phyloP scores from a whole-genome alignment of 768 basidiomycete genomes.

The Leucosporidium creatinivorum region DNA sequence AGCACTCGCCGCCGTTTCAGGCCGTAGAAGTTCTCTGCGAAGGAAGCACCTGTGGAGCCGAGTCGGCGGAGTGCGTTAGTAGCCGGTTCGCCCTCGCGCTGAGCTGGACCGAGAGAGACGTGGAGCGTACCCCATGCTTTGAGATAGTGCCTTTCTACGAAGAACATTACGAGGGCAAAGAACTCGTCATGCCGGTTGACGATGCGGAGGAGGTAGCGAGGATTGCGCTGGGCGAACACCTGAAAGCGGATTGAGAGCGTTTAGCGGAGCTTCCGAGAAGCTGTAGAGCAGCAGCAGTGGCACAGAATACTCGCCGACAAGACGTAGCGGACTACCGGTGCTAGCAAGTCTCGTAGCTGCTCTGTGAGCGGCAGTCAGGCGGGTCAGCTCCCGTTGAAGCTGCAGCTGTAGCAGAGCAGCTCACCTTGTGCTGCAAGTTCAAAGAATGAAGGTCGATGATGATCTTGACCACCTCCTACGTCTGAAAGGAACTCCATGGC shows the following conservation, averaged over 20 bases:
- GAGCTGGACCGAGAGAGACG: neutral
- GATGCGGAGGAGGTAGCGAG: conserved; percentile 79
- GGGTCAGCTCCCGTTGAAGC: too few relatives aligned
- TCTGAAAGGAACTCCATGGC: conserved; percentile 7
- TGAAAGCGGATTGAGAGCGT: conserved; percentile 42
- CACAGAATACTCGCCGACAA: conserved; percentile 13
- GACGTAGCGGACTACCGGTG: conserved; percentile 33
- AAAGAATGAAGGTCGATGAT: conserved; percentile 9
- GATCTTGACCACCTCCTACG: conserved; percentile 5
- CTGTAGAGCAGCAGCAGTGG: neutral
- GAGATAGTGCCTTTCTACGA: conserved; percentile 86
- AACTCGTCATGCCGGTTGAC: conserved; percentile 96
- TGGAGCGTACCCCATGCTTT: conserved; percentile 64
- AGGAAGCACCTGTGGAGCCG: conserved; percentile 64
- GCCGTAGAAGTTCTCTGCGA: conserved; percentile 93
- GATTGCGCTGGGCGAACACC: conserved; percentile 86
- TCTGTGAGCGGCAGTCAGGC: conserved; percentile 5
- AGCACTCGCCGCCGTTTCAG: conserved; percentile 63
- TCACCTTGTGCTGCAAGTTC: conserved; percentile 32
- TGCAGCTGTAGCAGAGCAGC: neutral
- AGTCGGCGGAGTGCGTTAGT: neutral
- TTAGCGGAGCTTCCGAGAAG: neutral
- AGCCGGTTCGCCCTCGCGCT: neutral
- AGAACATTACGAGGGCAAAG: conserved; percentile 77
- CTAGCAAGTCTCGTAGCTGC: conserved; percentile 27